Evolutionary conservation across 148 eudicot species (phyloP).

Genomic region (Mesembryanthemum crystallinum): DNA sequence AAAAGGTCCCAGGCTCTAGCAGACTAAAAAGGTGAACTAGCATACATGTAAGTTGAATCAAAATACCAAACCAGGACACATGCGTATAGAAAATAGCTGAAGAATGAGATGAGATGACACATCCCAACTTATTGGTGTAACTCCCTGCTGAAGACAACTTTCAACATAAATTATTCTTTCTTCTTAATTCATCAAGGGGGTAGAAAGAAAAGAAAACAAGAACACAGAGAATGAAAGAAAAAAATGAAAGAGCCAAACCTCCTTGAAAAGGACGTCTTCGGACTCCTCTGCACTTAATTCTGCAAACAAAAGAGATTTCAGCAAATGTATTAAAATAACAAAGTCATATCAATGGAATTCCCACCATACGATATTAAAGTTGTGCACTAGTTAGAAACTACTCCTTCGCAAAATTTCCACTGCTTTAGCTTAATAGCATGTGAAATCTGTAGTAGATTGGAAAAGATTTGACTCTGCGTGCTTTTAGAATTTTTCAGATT

Average conservation of each 20-base stretch:
- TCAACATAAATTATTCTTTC: background rate
- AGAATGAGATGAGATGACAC: background rate
- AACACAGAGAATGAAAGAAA: background rate
- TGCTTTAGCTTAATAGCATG: background rate
- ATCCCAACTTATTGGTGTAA: background rate
- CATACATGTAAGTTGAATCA: no score
- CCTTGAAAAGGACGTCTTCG: slow-evolving; percentile 95
- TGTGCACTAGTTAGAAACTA: background rate
- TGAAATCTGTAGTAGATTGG: background rate
- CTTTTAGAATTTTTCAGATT: background rate
- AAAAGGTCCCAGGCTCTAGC: no score
- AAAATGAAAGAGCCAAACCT: slow-evolving; percentile 44
- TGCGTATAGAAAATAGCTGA: background rate
- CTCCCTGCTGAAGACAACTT: background rate
- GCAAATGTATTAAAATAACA: background rate
- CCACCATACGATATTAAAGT: background rate
- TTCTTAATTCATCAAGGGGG: background rate
- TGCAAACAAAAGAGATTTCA: slow-evolving; percentile 35
- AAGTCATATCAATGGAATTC: background rate
- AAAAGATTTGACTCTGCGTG: background rate
- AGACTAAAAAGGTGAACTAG: no score
- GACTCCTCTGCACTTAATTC: slow-evolving; percentile 88
- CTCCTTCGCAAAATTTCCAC: background rate
- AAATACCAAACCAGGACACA: background rate
- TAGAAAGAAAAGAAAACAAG: background rate